Evolutionary conservation across 2,329 filamentous ascomycete genomes (phyloP), one percentile per base, ranked within the genome.

Genomic region (Arthrobotrys sinensis): DNA sequence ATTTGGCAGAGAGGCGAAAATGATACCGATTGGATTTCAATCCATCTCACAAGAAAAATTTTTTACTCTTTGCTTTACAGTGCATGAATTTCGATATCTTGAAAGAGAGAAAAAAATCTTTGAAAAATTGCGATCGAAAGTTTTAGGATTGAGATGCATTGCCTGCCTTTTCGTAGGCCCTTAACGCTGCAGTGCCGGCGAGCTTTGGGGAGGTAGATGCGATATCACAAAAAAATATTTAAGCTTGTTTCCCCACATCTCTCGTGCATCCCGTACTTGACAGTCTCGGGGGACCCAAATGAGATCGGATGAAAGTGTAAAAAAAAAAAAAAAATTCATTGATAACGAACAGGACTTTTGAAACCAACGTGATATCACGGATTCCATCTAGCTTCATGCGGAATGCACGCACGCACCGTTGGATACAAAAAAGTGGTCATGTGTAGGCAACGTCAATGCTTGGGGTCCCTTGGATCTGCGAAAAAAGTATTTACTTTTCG

Each of bases 1-100:
- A 77, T 57, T 43, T 77, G 73, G 73, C 73, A 77, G 19, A 60
- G 32, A 52, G 57, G 57, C 38, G 38, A 46, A 63, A 63, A 63
- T 46, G 57, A 57, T 57, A 40, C 32, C 52, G 40, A 57, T 40
- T 57, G 50, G 32, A 36, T 55, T 34, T 21, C 34, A 2, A 38
- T 45, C n/a, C 40, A 45, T 28, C 21, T 24, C 24, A 19, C 10
- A 65, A 16, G 43, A 64, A 64, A 64, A 62, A 66, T 40, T 50
- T 53, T 62, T 62, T 50, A 21, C 32, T 38, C 21, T 53, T 65
- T 28, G 16, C 36, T 11, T 50, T 21, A 12, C 24, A 64, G 19
- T 48, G 57, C 57, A 53, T 45, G 57, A 62, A 12, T 64, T 14
- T 34, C 62, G 16, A 16, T 21, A 50, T 28, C 24, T 28, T 28